Conservation (phyloP, 495 filamentous ascomycete genomes). For the Penicillium antarcticum region DNA sequence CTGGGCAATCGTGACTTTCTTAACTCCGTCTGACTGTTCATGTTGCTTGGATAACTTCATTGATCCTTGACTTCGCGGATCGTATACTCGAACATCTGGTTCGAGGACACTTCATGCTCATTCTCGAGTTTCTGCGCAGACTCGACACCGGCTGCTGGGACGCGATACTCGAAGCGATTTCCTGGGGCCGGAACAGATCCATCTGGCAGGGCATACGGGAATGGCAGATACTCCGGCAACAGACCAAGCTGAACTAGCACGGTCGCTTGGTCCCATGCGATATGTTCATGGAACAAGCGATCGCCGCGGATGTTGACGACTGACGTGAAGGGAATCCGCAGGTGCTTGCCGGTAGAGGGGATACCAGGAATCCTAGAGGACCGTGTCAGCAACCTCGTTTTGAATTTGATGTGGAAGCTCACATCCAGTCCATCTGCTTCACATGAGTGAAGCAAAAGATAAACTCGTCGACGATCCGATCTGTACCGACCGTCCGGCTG, state of each 20-base stretch:
- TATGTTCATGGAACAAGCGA: constrained; percentile 74
- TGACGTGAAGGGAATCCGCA: constrained; percentile 67
- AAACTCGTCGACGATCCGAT: constrained; percentile 58
- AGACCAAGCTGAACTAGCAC: constrained; percentile 72
- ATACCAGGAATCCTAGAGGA: constrained; percentile 57
- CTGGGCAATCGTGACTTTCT: neutral
- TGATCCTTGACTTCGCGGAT: constrained; percentile 15
- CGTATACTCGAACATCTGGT: constrained; percentile 56
- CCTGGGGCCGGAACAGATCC: constrained; percentile 34
- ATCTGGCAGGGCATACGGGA: constrained; percentile 49
- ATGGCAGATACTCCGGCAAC: constrained; percentile 59
- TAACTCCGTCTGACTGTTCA: too few relatives aligned
- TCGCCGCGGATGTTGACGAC: constrained; percentile 76
- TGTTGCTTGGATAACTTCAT: neutral
- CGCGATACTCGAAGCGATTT: constrained; percentile 55
- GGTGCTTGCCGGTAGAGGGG: constrained; percentile 61
- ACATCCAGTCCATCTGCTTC: constrained; percentile 67
- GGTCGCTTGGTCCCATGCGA: constrained; percentile 81
- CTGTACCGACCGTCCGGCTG: constrained; percentile 61
- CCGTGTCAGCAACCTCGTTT: constrained; percentile 38
- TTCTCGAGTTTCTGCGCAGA: constrained; percentile 63
- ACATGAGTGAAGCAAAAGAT: constrained; percentile 63
- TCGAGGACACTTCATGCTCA: constrained; percentile 54
- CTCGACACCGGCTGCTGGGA: constrained; percentile 66
- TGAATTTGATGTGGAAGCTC: constrained; percentile 22